Evolutionary conservation across 495 filamentous ascomycete genomes (phyloP), one percentile per base, ranked within the genome.

Genomic region (Bathelium albidoporum): DNA sequence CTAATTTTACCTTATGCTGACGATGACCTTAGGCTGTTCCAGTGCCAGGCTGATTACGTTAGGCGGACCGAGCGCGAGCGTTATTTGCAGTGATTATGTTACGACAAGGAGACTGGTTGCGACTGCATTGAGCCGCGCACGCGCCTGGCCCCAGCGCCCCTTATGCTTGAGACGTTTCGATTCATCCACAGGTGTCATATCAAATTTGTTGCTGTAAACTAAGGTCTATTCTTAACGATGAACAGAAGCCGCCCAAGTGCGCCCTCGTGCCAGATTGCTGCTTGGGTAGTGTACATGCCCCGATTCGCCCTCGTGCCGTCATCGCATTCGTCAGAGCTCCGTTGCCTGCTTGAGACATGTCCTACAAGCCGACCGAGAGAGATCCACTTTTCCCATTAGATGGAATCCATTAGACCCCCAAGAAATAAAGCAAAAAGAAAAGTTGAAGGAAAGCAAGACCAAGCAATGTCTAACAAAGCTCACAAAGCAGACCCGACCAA

Each of bases 301-400:
- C 49, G 9, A n/a, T 12, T 55, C 24, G 49, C 49, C 49, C 49
- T 55, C 49, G 24, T 55, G 24, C 49, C 49, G 49, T 55, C 49
- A 24, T 55, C 24, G 49, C 49, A 55, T 55, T 55, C 49, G 49
- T 55, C 49, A 55, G 49, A 55, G 49, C 49, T 55, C 24, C 49
- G 16, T 55, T 55, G 49, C 49, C 49, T 29, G 34, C 34, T 28
- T 24, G 29, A 55, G 49, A 29, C 49, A 29, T 55, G 49, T 29
- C 24, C 49, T 16, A 55, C 49, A 55, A 11, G 49, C 49, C n/a
- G 24, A 16, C 24, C 49, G 9, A 20, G 24, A 55, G 11, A 10
- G 49, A 29, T 29, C 49, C 24, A 20, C 49, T 29, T 24, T 55
- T 55, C 22, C 24, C 20, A 55, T 55, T 55, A 55, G 29, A 28